Evolutionary conservation across 2,329 filamentous ascomycete genomes (phyloP).

Genomic region (Periconia sp.): DNA sequence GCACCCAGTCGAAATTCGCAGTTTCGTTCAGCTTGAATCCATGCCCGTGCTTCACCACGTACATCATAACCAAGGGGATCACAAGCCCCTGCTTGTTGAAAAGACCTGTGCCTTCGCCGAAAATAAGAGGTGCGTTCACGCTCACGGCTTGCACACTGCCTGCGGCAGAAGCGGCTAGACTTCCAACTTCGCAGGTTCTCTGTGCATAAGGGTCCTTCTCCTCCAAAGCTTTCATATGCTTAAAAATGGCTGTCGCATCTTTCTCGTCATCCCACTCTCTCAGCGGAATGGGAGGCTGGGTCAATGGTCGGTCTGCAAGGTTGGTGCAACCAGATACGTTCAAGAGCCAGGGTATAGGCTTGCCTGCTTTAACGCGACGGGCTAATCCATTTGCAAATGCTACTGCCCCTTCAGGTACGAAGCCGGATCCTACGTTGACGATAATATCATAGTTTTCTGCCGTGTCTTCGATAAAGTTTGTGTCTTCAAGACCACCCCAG

Average conservation of each 20-base stretch:
- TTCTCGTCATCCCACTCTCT: slow-evolving; percentile 22
- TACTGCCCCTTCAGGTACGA: slow-evolving; percentile 15
- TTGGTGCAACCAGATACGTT: slow-evolving; percentile 24
- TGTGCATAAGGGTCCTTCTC: slow-evolving; percentile 14
- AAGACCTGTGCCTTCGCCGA: slow-evolving; percentile 21
- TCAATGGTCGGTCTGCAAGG: slow-evolving; percentile 13
- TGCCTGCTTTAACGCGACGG: slow-evolving; percentile 10
- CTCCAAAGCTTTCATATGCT: slow-evolving; percentile 15
- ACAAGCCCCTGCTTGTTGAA: slow-evolving; percentile 21
- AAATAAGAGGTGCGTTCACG: slow-evolving; percentile 21
- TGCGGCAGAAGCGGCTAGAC: slow-evolving; percentile 13
- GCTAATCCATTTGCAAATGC: slow-evolving; percentile 23
- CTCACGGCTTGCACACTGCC: slow-evolving; percentile 20
- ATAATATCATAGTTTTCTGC: slow-evolving; percentile 23
- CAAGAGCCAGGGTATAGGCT: slow-evolving; percentile 16
- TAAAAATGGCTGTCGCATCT: slow-evolving; percentile 12
- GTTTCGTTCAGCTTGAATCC: slow-evolving; percentile 24
- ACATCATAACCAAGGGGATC: slow-evolving; percentile 18
- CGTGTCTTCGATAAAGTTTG: slow-evolving; percentile 12
- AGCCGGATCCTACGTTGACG: slow-evolving; percentile 21
- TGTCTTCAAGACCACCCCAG: slow-evolving; percentile 19
- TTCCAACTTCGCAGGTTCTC: slow-evolving; percentile 18
- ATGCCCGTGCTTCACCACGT: slow-evolving; percentile 22
- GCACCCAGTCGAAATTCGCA: slow-evolving; percentile 26
- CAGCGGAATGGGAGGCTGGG: slow-evolving; percentile 6